Evolutionary conservation across 2,329 filamentous ascomycete genomes (phyloP).

Genomic region (Ceratocystis colombiana): DNA sequence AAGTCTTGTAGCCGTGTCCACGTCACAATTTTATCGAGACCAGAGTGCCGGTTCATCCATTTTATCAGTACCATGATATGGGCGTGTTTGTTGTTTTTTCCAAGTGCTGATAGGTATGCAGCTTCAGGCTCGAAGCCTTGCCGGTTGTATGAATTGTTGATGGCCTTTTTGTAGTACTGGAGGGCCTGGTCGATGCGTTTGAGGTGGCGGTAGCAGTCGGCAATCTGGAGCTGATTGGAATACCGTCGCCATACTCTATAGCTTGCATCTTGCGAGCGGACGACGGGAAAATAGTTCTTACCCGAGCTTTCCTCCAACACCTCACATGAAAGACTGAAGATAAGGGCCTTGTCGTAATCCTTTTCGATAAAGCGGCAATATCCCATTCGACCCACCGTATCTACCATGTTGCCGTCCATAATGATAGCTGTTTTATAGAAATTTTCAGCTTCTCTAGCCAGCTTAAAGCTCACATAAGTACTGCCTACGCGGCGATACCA

Average conservation of each 20-base stretch:
- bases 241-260: constrained; percentile 36
- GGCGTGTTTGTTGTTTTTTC: constrained; percentile 33
- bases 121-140: constrained; percentile 35
- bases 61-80: constrained; percentile 34
- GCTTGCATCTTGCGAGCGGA: constrained; percentile 27
- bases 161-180: constrained; percentile 34
- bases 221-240: constrained; percentile 35
- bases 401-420: constrained; percentile 34
- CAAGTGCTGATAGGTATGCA: constrained; percentile 34
- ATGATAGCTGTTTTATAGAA: constrained; percentile 34
- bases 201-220: constrained; percentile 33
- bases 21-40: constrained; percentile 24
- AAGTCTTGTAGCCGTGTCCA: constrained; percentile 32
- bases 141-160: constrained; percentile 29
- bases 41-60: constrained; percentile 30
- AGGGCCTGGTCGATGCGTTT: constrained; percentile 32
- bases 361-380: constrained; percentile 35
- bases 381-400: constrained; percentile 36
- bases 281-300: constrained; percentile 17
- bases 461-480: constrained; percentile 34
- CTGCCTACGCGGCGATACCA: constrained; percentile 36
- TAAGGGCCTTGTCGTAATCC: constrained; percentile 33
- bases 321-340: constrained; percentile 34
- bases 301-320: constrained; percentile 29
- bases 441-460: constrained; percentile 32